phyloP scores from a whole-genome alignment of 192 early-diverging fungal species.

The Obelidium mucronatum region DNA sequence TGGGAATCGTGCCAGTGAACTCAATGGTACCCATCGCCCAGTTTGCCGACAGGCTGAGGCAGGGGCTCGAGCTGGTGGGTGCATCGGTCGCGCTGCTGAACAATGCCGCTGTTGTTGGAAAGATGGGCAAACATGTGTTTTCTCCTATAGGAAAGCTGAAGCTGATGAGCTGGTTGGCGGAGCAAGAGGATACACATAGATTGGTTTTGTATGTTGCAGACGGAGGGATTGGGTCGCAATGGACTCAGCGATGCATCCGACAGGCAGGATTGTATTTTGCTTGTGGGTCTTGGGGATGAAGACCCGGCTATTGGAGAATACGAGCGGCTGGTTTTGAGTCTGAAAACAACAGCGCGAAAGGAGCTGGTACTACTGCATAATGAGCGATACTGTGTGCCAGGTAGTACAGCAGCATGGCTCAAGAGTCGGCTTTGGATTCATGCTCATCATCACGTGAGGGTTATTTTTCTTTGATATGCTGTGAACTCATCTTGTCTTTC shows the following conservation, averaged over 20 bases:
- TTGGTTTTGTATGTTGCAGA: conserved; percentile 97
- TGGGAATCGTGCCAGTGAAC: conserved; percentile 90
- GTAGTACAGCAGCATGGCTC: conserved; percentile 90
- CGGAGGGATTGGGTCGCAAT: conserved; percentile 84
- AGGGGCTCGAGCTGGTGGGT: conserved; percentile 73
- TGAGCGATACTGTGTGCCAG: conserved; percentile 75
- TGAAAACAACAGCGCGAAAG: conserved; percentile 98
- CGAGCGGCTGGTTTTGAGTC: conserved; percentile 88
- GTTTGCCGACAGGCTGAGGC: conserved; percentile 85
- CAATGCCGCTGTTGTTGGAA: conserved; percentile 76
- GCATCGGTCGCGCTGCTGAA: conserved; percentile 81
- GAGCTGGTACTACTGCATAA: conserved; percentile 93
- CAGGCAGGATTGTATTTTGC: conserved; percentile 96
- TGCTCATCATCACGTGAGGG: conserved; percentile 93
- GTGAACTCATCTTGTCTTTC: background rate
- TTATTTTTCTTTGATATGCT: conserved; percentile 65
- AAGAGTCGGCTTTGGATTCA: conserved; percentile 94
- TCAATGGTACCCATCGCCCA: conserved; percentile 81
- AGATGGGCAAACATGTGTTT: conserved; percentile 93
- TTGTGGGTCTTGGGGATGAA: conserved; percentile 92
- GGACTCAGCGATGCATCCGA: conserved; percentile 95
- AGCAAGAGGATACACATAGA: conserved; percentile 87
- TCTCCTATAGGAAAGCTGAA: conserved; percentile 91
- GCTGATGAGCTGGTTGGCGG: conserved; percentile 89
- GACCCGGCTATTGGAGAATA: conserved; percentile 90